Base-by-base conservation (phyloP, 2,329 filamentous ascomycete species). In the Dothiorella sarmentorum region DNA sequence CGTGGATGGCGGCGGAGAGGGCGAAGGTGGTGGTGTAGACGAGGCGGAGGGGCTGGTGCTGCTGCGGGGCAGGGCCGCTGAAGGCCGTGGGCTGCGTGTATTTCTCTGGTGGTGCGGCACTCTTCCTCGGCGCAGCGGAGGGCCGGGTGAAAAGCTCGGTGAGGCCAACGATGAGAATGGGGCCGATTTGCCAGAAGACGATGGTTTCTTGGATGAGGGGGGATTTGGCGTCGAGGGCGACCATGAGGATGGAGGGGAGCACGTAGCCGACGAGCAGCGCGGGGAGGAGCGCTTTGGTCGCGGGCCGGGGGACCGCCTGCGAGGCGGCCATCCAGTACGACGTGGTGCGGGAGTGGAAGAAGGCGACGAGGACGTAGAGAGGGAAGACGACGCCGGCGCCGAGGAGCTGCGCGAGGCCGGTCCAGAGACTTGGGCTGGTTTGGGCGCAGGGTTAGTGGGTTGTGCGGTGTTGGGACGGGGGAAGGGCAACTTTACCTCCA, bases 201-300 rank as follows among this genome's bases (percentile, higher is more conserved):
- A 69, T 60, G 18, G 64, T 58, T 1, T 26, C 20, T 40, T 68
- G 66, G 6, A 52, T 59, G 17, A 31, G 62, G 11, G 59, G 49
- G 7, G 59, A 20, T 29, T 61, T 42, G 1, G 43, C 52, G 56
- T 61, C 51, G 11, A 64, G 63, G 22, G 66, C 53, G 44, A 67
- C 66, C 38, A 69, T 59, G 42, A 65, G 37, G 13, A 62, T 24
- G 3, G 64, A 66, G 1, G 68, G 68, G n/a, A 66, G 37, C 3
- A 66, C 43, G 38, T 63, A 70, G 17, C 66, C 66, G 13, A 68
- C n/a, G 3, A 67, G 3, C 24, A 68, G 13, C 7, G 65, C 56
- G 13, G 66, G 65, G 3, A 63, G 40, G 7, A 70, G 55, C 5
- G 64, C 63, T 53, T 61, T 62, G 10, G 63, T 64, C 9, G 61